These are phyloP conservation scores for Berkeleyomyces rouxiae DNA, from an alignment of 2,329 filamentous ascomycete genomes.

Conservation along the genomic window DNA sequence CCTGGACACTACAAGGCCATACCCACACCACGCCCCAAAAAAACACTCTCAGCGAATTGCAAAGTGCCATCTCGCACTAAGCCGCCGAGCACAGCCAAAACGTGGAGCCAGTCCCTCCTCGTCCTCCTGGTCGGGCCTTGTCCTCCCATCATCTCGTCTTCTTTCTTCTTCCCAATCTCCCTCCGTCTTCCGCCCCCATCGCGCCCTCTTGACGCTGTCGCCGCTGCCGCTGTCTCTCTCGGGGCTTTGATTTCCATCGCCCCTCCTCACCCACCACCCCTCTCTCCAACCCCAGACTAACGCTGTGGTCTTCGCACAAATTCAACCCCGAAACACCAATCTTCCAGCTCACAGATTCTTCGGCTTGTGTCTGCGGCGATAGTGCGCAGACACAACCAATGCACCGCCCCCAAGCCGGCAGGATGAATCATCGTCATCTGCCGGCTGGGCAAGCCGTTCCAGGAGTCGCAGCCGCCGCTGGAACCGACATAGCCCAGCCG, in stretches of 20 bases:
- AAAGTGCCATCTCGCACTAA: not conserved
- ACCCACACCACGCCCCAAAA: not conserved
- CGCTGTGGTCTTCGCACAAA: slow-evolving; percentile 12
- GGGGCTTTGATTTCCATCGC: slow-evolving; percentile 12
- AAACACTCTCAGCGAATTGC: not conserved
- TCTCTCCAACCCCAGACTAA: slow-evolving; percentile 6
- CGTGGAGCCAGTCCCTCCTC: not conserved
- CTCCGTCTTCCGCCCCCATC: not conserved
- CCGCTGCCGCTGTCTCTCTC: not conserved
- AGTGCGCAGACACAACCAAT: slow-evolving; percentile 14
- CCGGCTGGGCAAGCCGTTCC: slow-evolving; percentile 55
- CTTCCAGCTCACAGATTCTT: slow-evolving; percentile 11
- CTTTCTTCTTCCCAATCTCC: not conserved
- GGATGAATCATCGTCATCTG: slow-evolving; percentile 64
- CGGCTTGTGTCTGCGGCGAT: slow-evolving; percentile 13
- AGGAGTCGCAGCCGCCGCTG: slow-evolving; percentile 20
- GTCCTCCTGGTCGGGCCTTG: not conserved
- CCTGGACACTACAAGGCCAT: not conserved
- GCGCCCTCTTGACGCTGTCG: not conserved
- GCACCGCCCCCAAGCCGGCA: slow-evolving; percentile 43
- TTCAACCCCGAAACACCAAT: slow-evolving; percentile 13
- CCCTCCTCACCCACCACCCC: slow-evolving; percentile 6
- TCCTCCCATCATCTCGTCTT: not conserved
- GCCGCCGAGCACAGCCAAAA: not conserved
- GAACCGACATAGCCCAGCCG: slow-evolving; percentile 16